Evolutionary conservation across 495 filamentous ascomycete genomes (phyloP).

Genomic region (Penicillium chermesinum): DNA sequence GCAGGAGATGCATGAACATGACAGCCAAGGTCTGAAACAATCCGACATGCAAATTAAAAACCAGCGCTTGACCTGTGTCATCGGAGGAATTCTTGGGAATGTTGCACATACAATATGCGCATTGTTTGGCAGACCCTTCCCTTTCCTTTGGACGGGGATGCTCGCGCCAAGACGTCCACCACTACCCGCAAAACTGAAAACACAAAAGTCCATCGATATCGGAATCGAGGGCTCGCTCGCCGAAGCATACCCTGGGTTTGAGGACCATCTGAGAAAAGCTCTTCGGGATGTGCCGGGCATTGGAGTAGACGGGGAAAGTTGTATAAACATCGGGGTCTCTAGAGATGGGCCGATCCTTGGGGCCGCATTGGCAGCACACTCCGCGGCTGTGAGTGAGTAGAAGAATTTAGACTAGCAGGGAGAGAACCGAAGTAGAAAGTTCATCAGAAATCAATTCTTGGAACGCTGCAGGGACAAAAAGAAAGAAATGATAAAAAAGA

Average conservation of each 20-base stretch:
- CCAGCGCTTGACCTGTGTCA: too few relatives aligned
- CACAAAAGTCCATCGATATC: background rate
- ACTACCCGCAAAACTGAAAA: background rate
- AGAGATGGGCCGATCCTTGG: slow-evolving; percentile 40
- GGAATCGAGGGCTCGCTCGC: background rate
- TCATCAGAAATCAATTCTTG: too few relatives aligned
- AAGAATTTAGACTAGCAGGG: too few relatives aligned
- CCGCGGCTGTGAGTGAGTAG: slow-evolving; percentile 3
- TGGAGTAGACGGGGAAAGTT: slow-evolving; percentile 26
- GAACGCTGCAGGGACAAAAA: too few relatives aligned
- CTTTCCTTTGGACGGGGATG: too few relatives aligned
- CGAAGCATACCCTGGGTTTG: background rate
- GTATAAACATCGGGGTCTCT: slow-evolving; percentile 29
- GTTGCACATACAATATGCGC: too few relatives aligned
- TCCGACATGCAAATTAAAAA: too few relatives aligned
- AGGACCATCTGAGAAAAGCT: slow-evolving; percentile 14
- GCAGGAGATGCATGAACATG: background rate
- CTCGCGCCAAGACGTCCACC: background rate
- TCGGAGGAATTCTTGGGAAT: too few relatives aligned
- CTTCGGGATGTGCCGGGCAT: slow-evolving; percentile 28
- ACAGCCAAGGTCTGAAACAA: background rate
- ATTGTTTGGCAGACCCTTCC: too few relatives aligned
- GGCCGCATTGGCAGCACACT: slow-evolving; percentile 32
- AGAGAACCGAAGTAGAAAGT: too few relatives aligned
- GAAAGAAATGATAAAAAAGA: too few relatives aligned